Conservation (phyloP, 768 basidiomycete species). For the Suillus decipiens region DNA sequence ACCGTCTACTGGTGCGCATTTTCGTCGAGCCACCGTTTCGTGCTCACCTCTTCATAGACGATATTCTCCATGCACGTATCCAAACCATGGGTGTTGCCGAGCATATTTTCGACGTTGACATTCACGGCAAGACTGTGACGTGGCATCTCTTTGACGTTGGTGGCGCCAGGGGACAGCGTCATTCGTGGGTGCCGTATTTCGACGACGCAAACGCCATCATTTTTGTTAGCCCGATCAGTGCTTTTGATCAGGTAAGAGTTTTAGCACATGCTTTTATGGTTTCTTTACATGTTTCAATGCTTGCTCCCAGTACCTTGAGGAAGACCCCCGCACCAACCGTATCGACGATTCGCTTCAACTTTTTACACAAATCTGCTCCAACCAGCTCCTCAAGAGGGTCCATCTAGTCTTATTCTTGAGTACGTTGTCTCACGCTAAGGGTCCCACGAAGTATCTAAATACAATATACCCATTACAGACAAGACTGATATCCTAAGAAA, state of each 20-base stretch:
- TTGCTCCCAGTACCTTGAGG: slow-evolving; percentile 69
- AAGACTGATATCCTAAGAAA: slow-evolving; percentile 77
- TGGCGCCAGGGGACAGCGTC: slow-evolving; percentile 70
- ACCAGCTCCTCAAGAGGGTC: slow-evolving; percentile 73
- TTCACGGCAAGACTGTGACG: slow-evolving; percentile 74
- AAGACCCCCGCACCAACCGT: slow-evolving; percentile 82
- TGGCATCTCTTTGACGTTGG: slow-evolving; percentile 78
- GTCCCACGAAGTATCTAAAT: neutral
- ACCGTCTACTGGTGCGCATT: slow-evolving; percentile 66
- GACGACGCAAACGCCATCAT: slow-evolving; percentile 80
- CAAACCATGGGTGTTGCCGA: slow-evolving; percentile 90
- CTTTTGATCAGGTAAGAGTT: slow-evolving; percentile 66
- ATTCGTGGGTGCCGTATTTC: slow-evolving; percentile 70
- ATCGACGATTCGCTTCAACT: slow-evolving; percentile 89
- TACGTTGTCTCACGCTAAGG: slow-evolving; percentile 31
- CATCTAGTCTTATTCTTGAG: slow-evolving; percentile 61
- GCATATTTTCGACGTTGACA: slow-evolving; percentile 79
- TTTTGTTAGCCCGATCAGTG: slow-evolving; percentile 77
- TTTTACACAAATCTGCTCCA: slow-evolving; percentile 84
- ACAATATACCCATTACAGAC: slow-evolving; percentile 40
- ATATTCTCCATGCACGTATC: slow-evolving; percentile 86
- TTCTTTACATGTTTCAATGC: slow-evolving; percentile 7
- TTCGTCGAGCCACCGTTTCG: slow-evolving; percentile 29
- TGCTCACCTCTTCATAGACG: slow-evolving; percentile 49
- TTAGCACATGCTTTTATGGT: neutral